These are phyloP conservation scores for Symbiodinium natans DNA, from an alignment of 73 alveolate genomes.

Conservation along the genomic window DNA sequence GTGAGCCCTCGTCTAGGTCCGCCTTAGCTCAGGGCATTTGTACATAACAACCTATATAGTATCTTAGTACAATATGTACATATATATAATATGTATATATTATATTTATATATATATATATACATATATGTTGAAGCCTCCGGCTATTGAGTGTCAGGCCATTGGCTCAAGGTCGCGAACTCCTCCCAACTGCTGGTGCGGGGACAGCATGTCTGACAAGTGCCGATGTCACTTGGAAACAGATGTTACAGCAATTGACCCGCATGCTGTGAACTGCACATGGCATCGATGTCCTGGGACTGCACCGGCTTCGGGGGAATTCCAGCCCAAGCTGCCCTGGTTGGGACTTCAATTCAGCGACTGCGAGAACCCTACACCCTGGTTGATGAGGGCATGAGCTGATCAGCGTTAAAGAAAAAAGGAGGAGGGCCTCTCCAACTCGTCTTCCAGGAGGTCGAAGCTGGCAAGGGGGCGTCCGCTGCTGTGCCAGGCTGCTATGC, in stretches of 20 bases:
- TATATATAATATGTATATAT: no score
- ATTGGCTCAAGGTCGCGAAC: neutral
- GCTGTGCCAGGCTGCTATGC: slow-evolving; percentile 28
- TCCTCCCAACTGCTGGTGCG: neutral
- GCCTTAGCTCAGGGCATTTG: no score
- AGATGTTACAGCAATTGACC: no score
- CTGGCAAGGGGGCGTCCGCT: slow-evolving; percentile 6
- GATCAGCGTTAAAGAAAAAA: neutral
- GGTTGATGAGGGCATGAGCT: no score
- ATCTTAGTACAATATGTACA: neutral
- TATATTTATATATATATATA: no score
- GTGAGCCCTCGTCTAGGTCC: no score
- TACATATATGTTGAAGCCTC: neutral
- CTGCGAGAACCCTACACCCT: no score
- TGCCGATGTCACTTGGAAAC: no score
- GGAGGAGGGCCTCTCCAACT: neutral
- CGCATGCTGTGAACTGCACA: no score
- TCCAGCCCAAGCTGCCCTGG: slow-evolving; percentile 21
- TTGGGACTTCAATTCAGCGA: neutral
- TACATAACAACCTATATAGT: neutral
- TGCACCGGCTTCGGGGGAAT: neutral
- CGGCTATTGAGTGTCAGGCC: neutral
- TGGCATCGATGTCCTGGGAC: neutral
- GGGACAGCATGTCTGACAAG: no score
- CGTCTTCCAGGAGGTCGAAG: slow-evolving; percentile 8